A percentile compares a stretch with the other conserved stretches of the same genome.
Conservation (phyloP, 208 protist genomes). For the Crithidia sp. region DNA sequence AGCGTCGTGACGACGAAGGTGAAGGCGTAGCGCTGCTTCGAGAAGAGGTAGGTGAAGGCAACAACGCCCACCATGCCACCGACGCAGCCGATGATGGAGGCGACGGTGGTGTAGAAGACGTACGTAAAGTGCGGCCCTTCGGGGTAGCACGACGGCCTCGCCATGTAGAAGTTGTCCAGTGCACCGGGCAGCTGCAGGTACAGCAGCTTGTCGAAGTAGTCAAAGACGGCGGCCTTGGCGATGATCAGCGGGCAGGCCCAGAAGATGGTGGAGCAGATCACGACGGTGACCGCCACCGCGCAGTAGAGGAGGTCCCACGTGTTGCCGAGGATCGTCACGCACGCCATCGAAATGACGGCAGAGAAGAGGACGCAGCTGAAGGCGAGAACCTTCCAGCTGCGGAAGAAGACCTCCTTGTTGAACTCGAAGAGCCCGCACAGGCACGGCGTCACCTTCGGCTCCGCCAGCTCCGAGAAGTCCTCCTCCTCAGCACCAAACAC, state of each 20-base stretch:
- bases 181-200: slow-evolving; percentile 57
- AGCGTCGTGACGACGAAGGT: slow-evolving; percentile 66
- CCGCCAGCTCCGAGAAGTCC: slow-evolving; percentile 1
- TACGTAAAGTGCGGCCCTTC: slow-evolving; percentile 52
- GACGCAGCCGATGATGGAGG: slow-evolving; percentile 43
- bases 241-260: slow-evolving; percentile 39
- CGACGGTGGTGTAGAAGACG: slow-evolving; percentile 55
- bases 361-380: slow-evolving; percentile 30
- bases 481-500: slow-evolving; percentile 7
- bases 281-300: slow-evolving; percentile 14
- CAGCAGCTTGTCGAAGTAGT: slow-evolving; percentile 44
- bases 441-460: slow-evolving; percentile 14
- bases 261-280: slow-evolving; percentile 28
- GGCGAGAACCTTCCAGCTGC: slow-evolving; percentile 25
- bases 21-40: slow-evolving; percentile 54
- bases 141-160: slow-evolving; percentile 32
- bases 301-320: slow-evolving; percentile 32
- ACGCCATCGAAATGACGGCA: slow-evolving; percentile 27
- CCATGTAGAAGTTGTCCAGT: slow-evolving; percentile 50
- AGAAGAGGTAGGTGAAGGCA: slow-evolving; percentile 64
- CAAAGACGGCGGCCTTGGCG: slow-evolving; percentile 54
- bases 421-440: slow-evolving; percentile 25
- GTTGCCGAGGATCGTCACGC: slow-evolving; percentile 25
- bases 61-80: slow-evolving; percentile 57
- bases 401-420: slow-evolving; percentile 28